These are phyloP conservation scores for Plasmodium reichenowi DNA, from an alignment of 169 alveolate genomes.

Conservation along the genomic window DNA sequence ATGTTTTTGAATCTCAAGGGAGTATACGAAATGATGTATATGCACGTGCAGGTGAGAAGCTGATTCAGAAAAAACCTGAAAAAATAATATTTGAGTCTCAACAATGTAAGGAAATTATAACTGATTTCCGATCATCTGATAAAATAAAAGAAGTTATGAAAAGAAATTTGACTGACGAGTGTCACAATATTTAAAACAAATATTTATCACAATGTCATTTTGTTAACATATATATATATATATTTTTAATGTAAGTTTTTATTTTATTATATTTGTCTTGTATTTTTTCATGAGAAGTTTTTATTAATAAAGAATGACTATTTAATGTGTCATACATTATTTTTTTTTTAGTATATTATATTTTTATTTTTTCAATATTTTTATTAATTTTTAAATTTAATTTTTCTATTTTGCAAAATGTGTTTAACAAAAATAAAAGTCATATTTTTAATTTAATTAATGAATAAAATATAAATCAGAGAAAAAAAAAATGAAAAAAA, in stretches of 20 bases:
- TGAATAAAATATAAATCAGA: background rate
- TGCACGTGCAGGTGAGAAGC: constrained; percentile 50
- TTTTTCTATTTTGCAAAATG: constrained; percentile 9
- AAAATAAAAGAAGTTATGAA: constrained; percentile 76
- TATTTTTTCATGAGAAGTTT: background rate
- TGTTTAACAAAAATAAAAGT: constrained; percentile 1
- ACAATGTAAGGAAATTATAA: constrained; percentile 17
- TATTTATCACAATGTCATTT: background rate
- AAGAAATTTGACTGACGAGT: constrained; percentile 64
- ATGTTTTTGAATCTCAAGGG: constrained; percentile 41
- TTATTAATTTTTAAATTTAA: background rate
- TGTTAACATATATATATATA: background rate
- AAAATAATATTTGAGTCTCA: constrained; percentile 48
- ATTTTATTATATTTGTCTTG: background rate
- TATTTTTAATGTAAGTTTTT: background rate
- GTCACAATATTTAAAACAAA: constrained; percentile 19
- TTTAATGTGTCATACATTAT: background rate
- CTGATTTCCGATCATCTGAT: constrained; percentile 53
- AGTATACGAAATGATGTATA: constrained; percentile 11
- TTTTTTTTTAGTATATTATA: constrained; percentile 9
- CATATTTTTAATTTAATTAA: constrained; percentile 6
- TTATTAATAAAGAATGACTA: background rate
- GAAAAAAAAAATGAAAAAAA: background rate
- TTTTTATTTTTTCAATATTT: constrained; percentile 1
- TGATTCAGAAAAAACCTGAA: constrained; percentile 19